A percentile compares a stretch with the other conserved stretches of the same genome.
Evolutionary conservation across 2,329 filamentous ascomycete species (phyloP).

Genomic region (Colletotrichum sp.): DNA sequence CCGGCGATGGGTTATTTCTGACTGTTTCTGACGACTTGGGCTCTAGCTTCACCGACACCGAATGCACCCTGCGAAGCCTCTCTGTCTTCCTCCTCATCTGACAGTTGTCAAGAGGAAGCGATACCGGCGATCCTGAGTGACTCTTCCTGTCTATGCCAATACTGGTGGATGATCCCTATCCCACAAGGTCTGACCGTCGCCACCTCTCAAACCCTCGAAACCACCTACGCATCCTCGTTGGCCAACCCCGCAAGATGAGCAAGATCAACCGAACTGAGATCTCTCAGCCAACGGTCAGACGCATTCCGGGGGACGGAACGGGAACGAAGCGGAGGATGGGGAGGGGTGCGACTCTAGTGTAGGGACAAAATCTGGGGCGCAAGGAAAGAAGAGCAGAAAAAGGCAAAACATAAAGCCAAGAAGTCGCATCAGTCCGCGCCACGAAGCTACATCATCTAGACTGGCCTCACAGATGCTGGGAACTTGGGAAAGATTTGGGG

Average conservation of each 20-base stretch:
- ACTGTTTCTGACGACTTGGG: neutral
- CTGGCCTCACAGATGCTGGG: neutral
- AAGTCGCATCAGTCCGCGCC: conserved; percentile 6
- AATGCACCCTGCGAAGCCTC: neutral
- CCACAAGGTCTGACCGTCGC: neutral
- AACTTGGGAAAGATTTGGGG: neutral
- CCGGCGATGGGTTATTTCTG: neutral
- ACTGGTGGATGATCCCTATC: neutral
- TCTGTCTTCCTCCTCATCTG: neutral
- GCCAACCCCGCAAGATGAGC: conserved; percentile 14
- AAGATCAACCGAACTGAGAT: conserved; percentile 9
- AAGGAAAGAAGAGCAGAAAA: neutral
- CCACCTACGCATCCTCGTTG: neutral
- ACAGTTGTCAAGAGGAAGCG: neutral
- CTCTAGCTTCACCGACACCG: neutral
- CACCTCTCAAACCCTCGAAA: neutral
- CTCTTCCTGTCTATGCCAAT: neutral
- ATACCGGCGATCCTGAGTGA: neutral
- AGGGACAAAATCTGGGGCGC: neutral
- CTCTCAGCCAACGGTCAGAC: conserved; percentile 16
- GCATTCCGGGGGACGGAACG: neutral
- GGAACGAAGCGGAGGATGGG: neutral
- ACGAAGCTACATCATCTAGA: neutral
- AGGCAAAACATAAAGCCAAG: neutral
- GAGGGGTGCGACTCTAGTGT: neutral